Evolutionary conservation across 495 filamentous ascomycete species (phyloP), one percentile per base, ranked within the genome.

Genomic region (Clohesyomyces aquaticus): DNA sequence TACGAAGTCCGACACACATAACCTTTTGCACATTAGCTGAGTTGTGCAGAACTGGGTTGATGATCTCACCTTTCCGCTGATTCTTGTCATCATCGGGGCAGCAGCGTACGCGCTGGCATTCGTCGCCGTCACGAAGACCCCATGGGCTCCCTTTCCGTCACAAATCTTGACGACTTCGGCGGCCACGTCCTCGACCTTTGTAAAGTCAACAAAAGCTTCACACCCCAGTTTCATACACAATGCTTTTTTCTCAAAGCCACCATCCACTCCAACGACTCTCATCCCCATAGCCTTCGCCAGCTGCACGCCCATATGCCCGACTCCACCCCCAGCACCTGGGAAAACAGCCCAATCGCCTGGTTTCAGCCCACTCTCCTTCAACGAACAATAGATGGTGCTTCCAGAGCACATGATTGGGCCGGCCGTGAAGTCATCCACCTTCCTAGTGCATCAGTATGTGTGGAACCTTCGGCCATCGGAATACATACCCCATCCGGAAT

Each of bases 121-220:
- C 0, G 76, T 77, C 1, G 81, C 81, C 0, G 79, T 82, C 26
- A 82, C 78, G 29, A 83, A 76, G 0, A 83, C 79, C 0, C 80
- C 79, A 61, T 84, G 80, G 1, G 74, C 80, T 0, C 79, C 81
- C 11, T 80, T 57, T 0, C 79, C 78, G 65, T 79, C 79, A 0
- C 76, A 74, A 26, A 77, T 68, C 46, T 77, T 65, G 50, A 78
- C 74, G 1, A 81, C 76, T 11, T 73, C 75, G 1, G 70, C 72
- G 0, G 73, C 69, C 6, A 78, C 63, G 51, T 82, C 75, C 0
- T 68, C 25, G 0, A 71, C 66, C 43, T 77, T 68, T 12, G 71
- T 72, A 61, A 81, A 83, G 66, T 83, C 80, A 1, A 83, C 73
- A 61, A 83, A 83, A 0, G 74, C 76, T 42, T 83, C 81, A 14